Percentiles rank a stretch among this genome's conserved stretches.
Evolutionary conservation across 257 asterid genomes (phyloP).

Genomic region (Lycium ferocissimum): DNA sequence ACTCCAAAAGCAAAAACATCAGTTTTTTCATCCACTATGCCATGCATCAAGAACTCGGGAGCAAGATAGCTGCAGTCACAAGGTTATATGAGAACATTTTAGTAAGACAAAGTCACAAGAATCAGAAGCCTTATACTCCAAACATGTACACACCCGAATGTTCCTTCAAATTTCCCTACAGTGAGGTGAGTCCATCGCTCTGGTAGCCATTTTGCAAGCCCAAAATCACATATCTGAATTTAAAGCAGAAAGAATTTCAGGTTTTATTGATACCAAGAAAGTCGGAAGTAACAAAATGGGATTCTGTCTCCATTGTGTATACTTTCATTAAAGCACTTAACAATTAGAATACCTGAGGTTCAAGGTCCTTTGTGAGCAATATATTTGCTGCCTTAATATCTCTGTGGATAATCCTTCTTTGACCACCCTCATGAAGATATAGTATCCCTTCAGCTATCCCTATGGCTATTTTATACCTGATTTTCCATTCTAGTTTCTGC

Average conservation of each 20-base stretch:
- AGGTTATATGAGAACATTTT: slow-evolving; percentile 20
- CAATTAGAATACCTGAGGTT: slow-evolving; percentile 72
- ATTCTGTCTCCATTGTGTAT: not conserved
- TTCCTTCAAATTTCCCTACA: slow-evolving; percentile 66
- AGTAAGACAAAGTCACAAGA: not conserved
- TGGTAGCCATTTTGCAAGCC: slow-evolving; percentile 80
- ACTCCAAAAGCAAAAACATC: slow-evolving; percentile 91
- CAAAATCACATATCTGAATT: slow-evolving; percentile 74
- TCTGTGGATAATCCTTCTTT: slow-evolving; percentile 89
- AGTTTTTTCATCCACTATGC: slow-evolving; percentile 91
- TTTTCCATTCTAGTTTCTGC: slow-evolving; percentile 73
- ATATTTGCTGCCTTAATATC: slow-evolving; percentile 96
- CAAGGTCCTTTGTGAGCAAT: slow-evolving; percentile 81
- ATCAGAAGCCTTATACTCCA: not conserved
- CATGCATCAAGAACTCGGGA: slow-evolving; percentile 95
- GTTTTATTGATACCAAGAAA: not conserved
- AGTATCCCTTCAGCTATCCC: slow-evolving; percentile 85
- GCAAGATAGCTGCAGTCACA: slow-evolving; percentile 71
- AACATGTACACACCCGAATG: slow-evolving; percentile 57
- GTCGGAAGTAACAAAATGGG: not conserved
- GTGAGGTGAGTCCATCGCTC: slow-evolving; percentile 71
- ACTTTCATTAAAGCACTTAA: not conserved
- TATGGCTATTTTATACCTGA: slow-evolving; percentile 75
- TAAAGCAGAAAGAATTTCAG: not conserved
- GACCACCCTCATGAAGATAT: slow-evolving; percentile 94